Evolutionary conservation across 371 early-diverging fungal genomes (phyloP).

Genomic region (Apophysomyces sp.): DNA sequence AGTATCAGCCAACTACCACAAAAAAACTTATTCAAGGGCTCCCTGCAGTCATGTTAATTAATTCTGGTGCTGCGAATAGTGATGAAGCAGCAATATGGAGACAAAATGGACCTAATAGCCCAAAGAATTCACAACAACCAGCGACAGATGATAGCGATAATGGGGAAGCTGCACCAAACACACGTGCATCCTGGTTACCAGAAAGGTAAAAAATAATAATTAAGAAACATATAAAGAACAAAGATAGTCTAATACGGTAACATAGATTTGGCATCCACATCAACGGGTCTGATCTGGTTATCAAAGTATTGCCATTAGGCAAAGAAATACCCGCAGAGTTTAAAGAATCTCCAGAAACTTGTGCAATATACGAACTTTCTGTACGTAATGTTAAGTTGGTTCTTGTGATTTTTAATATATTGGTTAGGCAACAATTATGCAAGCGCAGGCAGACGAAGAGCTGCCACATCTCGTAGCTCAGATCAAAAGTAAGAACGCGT

Average conservation of each 20-base stretch:
- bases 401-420: not conserved
- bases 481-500: slow-evolving; percentile 51
- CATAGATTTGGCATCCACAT: slow-evolving; percentile 54
- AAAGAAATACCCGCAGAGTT: slow-evolving; percentile 47
- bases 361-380: slow-evolving; percentile 60
- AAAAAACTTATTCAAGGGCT: slow-evolving; percentile 59
- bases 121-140: slow-evolving; percentile 10
- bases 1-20: slow-evolving; percentile 69
- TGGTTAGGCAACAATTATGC: slow-evolving; percentile 62
- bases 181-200: slow-evolving; percentile 45
- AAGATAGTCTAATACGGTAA: not conserved
- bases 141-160: slow-evolving; percentile 14
- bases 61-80: slow-evolving; percentile 60
- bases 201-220: slow-evolving; percentile 26
- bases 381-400: slow-evolving; percentile 22
- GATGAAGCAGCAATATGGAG: slow-evolving; percentile 57
- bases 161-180: slow-evolving; percentile 4
- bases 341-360: slow-evolving; percentile 30
- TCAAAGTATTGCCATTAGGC: slow-evolving; percentile 43
- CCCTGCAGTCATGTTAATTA: slow-evolving; percentile 70
- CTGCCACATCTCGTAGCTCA: slow-evolving; percentile 77
- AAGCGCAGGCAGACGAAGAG: slow-evolving; percentile 61
- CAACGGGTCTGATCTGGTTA: slow-evolving; percentile 39
- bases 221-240: too few species aligned
- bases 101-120: slow-evolving; percentile 44